Evolutionary conservation across 1,284 basidiomycete genomes (phyloP), one percentile per base, ranked within the genome.

Genomic region (Apiotrichum sp.): DNA sequence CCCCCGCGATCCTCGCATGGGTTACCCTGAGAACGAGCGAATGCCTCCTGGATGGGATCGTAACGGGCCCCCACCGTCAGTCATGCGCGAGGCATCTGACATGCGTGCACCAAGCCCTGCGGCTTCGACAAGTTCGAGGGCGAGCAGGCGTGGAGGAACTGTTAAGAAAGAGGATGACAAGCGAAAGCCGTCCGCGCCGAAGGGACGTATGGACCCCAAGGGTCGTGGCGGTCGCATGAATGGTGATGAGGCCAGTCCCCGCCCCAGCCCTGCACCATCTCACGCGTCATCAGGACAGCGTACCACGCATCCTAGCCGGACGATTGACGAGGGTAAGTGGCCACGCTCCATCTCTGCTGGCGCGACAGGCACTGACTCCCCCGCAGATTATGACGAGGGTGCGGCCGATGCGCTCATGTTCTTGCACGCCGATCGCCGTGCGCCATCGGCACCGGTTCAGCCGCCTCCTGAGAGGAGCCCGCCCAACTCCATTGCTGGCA

Each of bases 321-420:
- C 14, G 47, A 38, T 47, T 29, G 47, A 47, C 13, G 47, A 47
- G 11, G 47, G 47, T 47, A 32, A 36, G 47, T n/a, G n/a, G n/a
- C n/a, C n/a, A n/a, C n/a, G n/a, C n/a, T n/a, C n/a, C n/a, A n/a
- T n/a, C n/a, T n/a, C n/a, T n/a, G n/a, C n/a, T n/a, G n/a, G n/a
- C n/a, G n/a, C n/a, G n/a, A n/a, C n/a, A n/a, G n/a, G n/a, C n/a
- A n/a, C n/a, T n/a, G n/a, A n/a, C n/a, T 36, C 35, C 11, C 35
- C 7, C 35, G 14, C 34, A 76, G 75, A 77, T 50, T 77, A 77
- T 53, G 75, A 77, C 61, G 75, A 75, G 61, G 71, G 73, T 6
- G 47, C 45, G 10, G 71, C 68, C 16, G 74, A 75, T 53, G 75
- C 75, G 36, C 62, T 77, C 16, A 74, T 77, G 73, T 63, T 66